Conservation (phyloP, 352 stramenopile species). For the Globisporangium spiculum region DNA sequence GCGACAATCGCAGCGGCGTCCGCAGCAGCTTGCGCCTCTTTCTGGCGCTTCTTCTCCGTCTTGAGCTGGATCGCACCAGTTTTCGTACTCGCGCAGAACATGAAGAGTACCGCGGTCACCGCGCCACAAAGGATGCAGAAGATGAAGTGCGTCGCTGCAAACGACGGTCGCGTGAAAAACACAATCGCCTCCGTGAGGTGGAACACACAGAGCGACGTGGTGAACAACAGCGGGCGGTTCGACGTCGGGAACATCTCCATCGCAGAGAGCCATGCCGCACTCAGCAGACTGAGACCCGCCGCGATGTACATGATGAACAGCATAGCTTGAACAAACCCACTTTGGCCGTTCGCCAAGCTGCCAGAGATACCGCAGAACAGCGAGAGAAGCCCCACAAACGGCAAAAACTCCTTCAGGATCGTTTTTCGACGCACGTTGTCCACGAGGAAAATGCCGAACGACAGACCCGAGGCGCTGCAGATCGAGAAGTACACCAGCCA, state of each 20-base stretch:
- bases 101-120: constrained; percentile 66
- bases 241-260: constrained; percentile 81
- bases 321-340: constrained; percentile 41
- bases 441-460: constrained; percentile 76
- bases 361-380: constrained; percentile 60
- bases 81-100: constrained; percentile 79
- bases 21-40: constrained; percentile 27
- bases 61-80: constrained; percentile 83
- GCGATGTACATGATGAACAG: constrained; percentile 66
- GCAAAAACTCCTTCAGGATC: constrained; percentile 86
- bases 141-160: constrained; percentile 57
- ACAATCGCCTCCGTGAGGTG: constrained; percentile 55
- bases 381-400: constrained; percentile 60
- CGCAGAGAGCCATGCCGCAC: constrained; percentile 66
- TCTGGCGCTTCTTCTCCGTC: constrained; percentile 74
- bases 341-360: constrained; percentile 30
- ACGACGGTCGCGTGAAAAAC: constrained; percentile 58
- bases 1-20: constrained; percentile 22
- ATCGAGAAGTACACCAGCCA: constrained; percentile 59
- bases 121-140: constrained; percentile 36
- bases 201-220: constrained; percentile 65
- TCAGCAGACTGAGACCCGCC: constrained; percentile 65
- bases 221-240: constrained; percentile 62
- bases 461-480: constrained; percentile 44
- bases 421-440: constrained; percentile 87